Evolutionary conservation across 768 basidiomycete genomes (phyloP).

Genomic region (Crassisporium funariophilum): DNA sequence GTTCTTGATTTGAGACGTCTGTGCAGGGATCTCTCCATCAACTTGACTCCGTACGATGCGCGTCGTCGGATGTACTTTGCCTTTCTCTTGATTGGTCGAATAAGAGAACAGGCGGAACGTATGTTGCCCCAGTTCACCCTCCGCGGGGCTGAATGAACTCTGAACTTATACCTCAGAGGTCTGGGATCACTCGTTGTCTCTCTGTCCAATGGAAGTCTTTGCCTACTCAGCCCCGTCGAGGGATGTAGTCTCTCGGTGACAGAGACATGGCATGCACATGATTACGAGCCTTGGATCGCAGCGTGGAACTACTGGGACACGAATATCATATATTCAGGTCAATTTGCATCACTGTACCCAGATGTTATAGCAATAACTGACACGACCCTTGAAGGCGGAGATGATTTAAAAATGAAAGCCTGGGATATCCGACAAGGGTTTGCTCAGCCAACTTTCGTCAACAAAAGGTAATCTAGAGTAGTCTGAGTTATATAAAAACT

Average conservation of each 20-base stretch:
- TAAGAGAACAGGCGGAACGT: conserved; percentile 54
- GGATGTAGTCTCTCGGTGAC: conserved; percentile 45
- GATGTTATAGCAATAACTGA: background rate
- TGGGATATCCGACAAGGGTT: conserved; percentile 85
- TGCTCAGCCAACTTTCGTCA: conserved; percentile 60
- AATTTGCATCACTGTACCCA: too few relatives aligned
- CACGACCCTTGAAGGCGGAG: conserved; percentile 64
- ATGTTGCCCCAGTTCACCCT: conserved; percentile 16
- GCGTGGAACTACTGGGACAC: conserved; percentile 89
- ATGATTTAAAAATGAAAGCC: conserved; percentile 85
- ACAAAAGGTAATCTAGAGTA: conserved; percentile 57
- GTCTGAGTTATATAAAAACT: background rate
- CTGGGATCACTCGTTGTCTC: conserved; percentile 73
- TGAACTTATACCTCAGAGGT: conserved; percentile 32
- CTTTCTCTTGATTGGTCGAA: conserved; percentile 95
- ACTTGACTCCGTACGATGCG: conserved; percentile 48
- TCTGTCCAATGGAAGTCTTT: conserved; percentile 75
- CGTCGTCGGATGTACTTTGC: conserved; percentile 65
- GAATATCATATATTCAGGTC: conserved; percentile 84
- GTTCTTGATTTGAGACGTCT: conserved; percentile 9
- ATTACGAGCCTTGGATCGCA: conserved; percentile 92
- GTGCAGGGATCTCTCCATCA: conserved; percentile 41
- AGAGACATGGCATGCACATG: conserved; percentile 83
- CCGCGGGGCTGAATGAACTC: background rate
- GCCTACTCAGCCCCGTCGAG: conserved; percentile 56